phyloP scores from a whole-genome alignment of 2,329 filamentous ascomycete species.

The Pseudodiploospora longispora region DNA sequence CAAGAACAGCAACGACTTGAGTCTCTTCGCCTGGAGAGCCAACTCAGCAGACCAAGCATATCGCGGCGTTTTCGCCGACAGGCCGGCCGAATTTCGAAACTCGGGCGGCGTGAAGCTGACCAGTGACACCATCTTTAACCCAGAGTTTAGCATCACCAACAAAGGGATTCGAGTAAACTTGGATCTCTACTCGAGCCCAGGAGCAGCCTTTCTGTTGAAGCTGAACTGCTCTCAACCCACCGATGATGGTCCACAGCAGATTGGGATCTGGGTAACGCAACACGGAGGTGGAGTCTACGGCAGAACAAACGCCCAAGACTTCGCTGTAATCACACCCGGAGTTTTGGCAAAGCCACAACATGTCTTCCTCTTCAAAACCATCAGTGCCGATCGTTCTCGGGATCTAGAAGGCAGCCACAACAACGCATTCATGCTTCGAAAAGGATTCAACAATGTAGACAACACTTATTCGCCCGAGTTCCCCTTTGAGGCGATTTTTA shows the following conservation, averaged over 20 bases:
- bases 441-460: constrained; percentile 3
- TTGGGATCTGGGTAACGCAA: constrained; percentile 6
- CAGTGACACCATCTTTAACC: constrained; percentile 4
- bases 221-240: constrained; percentile 2
- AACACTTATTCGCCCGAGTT: constrained; percentile 1
- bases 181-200: neutral
- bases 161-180: constrained; percentile 6
- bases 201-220: constrained; percentile 1
- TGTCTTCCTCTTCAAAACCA: constrained; percentile 2
- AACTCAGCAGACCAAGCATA: neutral
- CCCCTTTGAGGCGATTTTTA: constrained; percentile 1
- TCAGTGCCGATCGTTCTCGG: neutral
- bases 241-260: neutral
- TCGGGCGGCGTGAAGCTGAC: constrained; percentile 1
- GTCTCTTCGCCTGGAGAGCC: constrained; percentile 5
- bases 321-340: neutral
- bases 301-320: constrained; percentile 2
- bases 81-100: constrained; percentile 2
- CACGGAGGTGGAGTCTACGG: constrained; percentile 5
- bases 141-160: constrained; percentile 6
- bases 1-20: constrained; percentile 5
- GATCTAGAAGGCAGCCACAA: constrained; percentile 6
- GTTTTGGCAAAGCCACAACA: neutral
- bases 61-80: constrained; percentile 2
- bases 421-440: constrained; percentile 5